Evolutionary conservation across 1,284 basidiomycete genomes (phyloP).

Genomic region (Microbotryum violaceum): DNA sequence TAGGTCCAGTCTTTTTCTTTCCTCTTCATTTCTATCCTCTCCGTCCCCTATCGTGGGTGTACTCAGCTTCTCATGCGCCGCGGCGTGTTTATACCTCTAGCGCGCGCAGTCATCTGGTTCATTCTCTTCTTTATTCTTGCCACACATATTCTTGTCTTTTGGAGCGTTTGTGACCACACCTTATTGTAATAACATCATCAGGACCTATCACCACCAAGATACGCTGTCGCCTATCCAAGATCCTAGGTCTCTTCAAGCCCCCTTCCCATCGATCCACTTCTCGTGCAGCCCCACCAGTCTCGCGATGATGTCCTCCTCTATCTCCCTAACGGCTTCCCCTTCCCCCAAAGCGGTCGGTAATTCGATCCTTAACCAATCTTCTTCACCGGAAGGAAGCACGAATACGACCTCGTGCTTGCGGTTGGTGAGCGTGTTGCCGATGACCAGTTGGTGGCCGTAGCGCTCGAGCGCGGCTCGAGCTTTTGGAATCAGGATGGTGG

Average conservation of each 20-base stretch:
- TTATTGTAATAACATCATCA: not conserved
- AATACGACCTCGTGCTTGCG: constrained; percentile 90
- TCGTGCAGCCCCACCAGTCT: constrained; percentile 68
- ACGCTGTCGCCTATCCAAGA: not conserved
- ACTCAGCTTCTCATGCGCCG: no score
- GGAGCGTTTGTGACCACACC: not conserved
- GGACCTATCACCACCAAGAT: not conserved
- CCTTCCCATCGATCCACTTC: constrained; percentile 50
- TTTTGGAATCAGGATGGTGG: constrained; percentile 75
- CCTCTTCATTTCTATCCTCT: no score
- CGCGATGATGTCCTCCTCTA: constrained; percentile 81
- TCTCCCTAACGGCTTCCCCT: constrained; percentile 48
- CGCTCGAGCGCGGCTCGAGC: constrained; percentile 76
- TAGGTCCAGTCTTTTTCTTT: no score
- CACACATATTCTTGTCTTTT: not conserved
- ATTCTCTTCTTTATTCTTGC: not conserved
- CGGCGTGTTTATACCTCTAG: no score
- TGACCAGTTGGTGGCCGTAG: constrained; percentile 95
- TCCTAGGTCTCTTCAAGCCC: no score
- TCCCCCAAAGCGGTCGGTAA: no score
- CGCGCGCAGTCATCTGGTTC: not conserved
- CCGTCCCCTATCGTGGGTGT: no score
- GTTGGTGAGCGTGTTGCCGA: constrained; percentile 84
- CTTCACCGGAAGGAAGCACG: constrained; percentile 43
- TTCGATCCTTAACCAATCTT: no score